Percentiles rank a stretch among this genome's conserved stretches.
These are phyloP conservation scores for Saccharomyces paradoxus DNA, from an alignment of 805 yeast genomes.

Conservation along the genomic window DNA sequence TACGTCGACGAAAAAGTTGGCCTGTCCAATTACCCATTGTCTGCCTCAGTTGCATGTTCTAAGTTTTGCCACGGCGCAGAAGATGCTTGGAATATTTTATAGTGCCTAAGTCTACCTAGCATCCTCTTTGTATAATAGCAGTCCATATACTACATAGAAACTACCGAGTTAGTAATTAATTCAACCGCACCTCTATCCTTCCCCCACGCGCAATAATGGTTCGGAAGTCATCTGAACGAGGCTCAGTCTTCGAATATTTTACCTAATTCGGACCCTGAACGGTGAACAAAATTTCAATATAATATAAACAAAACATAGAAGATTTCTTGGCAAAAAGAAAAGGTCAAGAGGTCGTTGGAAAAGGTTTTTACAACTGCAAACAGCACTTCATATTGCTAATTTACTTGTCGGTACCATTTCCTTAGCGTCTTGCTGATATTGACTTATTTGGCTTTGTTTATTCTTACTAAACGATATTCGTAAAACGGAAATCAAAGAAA, in stretches of 20 bases:
- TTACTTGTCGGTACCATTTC: not conserved
- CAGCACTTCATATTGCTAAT: not conserved
- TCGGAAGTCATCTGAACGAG: not conserved
- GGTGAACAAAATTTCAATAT: not conserved
- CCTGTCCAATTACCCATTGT: slow-evolving; percentile 86
- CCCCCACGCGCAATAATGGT: not conserved
- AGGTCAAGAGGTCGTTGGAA: not conserved
- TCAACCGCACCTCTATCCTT: not conserved
- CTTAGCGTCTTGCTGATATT: not conserved
- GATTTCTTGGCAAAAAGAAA: not conserved
- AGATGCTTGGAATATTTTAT: slow-evolving; percentile 85
- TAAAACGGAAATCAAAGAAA: not conserved
- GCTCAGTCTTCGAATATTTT: not conserved
- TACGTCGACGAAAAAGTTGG: slow-evolving; percentile 94
- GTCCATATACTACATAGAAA: not conserved
- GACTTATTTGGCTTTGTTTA: not conserved
- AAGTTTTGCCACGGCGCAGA: slow-evolving; percentile 98
- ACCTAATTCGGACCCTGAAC: not conserved
- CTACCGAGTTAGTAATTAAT: not conserved
- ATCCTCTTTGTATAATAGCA: not conserved
- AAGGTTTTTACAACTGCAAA: not conserved
- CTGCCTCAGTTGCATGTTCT: slow-evolving; percentile 96
- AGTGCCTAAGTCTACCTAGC: not conserved
- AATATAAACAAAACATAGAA: not conserved
- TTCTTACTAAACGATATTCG: not conserved